phyloP scores from a whole-genome alignment of 192 early-diverging fungal species.

The Podila minutissima region DNA sequence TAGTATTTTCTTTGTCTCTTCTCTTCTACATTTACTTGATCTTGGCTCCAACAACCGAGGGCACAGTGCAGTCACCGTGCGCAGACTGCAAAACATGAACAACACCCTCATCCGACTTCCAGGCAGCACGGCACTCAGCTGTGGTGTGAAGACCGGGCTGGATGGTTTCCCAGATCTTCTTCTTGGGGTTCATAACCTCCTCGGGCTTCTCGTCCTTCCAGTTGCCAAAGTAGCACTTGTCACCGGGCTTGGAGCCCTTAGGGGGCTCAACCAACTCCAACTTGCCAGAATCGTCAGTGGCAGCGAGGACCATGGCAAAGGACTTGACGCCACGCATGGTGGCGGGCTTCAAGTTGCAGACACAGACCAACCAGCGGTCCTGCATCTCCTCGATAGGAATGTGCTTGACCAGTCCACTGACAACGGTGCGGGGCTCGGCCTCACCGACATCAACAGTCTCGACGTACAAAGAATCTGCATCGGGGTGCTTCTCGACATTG shows the following conservation, averaged over 20 bases:
- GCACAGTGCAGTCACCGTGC: constrained; percentile 65
- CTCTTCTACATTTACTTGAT: constrained; percentile 70
- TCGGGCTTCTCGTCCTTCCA: constrained; percentile 88
- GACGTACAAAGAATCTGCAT: constrained; percentile 96
- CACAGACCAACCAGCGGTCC: constrained; percentile 71
- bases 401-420: constrained; percentile 93
- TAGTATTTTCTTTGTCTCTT: neutral
- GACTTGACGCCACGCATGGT: constrained; percentile 96
- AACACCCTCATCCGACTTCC: constrained; percentile 63
- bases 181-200: constrained; percentile 94
- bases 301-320: constrained; percentile 94
- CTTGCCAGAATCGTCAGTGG: constrained; percentile 84
- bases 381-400: constrained; percentile 92
- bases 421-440: constrained; percentile 83
- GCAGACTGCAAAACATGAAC: constrained; percentile 56
- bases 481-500: constrained; percentile 87
- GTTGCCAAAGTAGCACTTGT: constrained; percentile 91
- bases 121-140: constrained; percentile 72
- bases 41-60: constrained; percentile 70
- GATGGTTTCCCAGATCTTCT: constrained; percentile 97
- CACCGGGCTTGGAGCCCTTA: constrained; percentile 85
- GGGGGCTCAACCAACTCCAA: constrained; percentile 95
- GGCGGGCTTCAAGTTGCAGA: constrained; percentile 97
- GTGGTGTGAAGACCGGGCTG: constrained; percentile 87
- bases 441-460: constrained; percentile 96